Evolutionary conservation across 805 yeast species (phyloP).

Genomic region (Cyberlindnera samutprakarnensis): DNA sequence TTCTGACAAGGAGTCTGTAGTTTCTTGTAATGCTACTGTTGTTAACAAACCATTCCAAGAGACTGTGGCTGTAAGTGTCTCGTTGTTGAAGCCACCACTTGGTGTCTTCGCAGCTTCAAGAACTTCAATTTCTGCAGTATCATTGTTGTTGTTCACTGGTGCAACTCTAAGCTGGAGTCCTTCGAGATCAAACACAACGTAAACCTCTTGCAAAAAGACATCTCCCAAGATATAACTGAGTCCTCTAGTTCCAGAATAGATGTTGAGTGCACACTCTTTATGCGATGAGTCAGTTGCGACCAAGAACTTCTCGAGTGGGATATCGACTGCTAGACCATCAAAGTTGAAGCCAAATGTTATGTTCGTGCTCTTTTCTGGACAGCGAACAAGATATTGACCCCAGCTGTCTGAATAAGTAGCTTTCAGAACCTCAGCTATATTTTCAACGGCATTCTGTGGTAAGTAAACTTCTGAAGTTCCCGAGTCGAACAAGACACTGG

Average conservation of each 20-base stretch:
- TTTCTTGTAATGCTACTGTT: too few species aligned
- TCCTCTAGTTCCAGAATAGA: conserved; percentile 19
- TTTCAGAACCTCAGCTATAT: background rate
- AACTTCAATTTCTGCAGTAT: too few species aligned
- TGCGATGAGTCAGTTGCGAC: background rate
- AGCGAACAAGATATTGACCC: conserved; percentile 1
- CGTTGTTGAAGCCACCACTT: too few species aligned
- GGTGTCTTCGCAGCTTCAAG: too few species aligned
- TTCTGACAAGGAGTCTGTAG: too few species aligned
- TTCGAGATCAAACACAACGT: conserved; percentile 63
- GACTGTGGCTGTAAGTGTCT: too few species aligned
- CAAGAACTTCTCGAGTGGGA: conserved; percentile 3
- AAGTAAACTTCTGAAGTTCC: conserved; percentile 47
- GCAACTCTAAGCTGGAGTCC: too few species aligned
- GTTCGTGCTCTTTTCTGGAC: too few species aligned
- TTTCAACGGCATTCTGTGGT: conserved; percentile 24
- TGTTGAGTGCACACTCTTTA: conserved; percentile 2
- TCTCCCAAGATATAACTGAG: conserved; percentile 62
- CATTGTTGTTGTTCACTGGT: too few species aligned
- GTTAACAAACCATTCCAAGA: too few species aligned
- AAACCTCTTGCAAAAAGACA: conserved; percentile 54
- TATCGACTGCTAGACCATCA: background rate
- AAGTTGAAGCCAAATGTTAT: conserved; percentile 1
- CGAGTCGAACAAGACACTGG: conserved; percentile 38
- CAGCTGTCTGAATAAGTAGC: conserved; percentile 21